phyloP scores from a whole-genome alignment of 202 grass and related monocot genomes.

The Carex arenaria region DNA sequence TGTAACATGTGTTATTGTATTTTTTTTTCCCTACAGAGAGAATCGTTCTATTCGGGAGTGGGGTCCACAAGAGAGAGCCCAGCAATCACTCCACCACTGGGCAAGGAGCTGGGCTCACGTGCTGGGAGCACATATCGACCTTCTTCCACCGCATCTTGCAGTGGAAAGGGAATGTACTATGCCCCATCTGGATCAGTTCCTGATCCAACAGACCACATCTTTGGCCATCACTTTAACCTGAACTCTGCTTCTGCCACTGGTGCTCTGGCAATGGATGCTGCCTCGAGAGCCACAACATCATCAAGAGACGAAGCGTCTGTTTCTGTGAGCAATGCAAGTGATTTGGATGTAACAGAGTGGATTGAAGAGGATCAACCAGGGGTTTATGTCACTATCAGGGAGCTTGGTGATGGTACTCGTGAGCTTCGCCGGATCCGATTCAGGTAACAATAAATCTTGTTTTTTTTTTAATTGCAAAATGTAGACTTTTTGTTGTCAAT shows the following conservation, averaged over 20 bases:
- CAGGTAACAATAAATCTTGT: conserved; percentile 32
- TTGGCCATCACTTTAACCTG: conserved; percentile 67
- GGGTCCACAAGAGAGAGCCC: conserved; percentile 78
- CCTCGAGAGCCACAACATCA: conserved; percentile 79
- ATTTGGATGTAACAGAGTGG: conserved; percentile 72
- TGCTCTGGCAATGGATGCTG: conserved; percentile 29
- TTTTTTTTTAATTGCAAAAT: not conserved
- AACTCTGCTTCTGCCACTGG: conserved; percentile 23
- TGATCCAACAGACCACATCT: conserved; percentile 82
- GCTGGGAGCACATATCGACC: conserved; percentile 30
- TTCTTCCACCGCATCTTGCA: conserved; percentile 25
- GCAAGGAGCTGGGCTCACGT: conserved; percentile 31
- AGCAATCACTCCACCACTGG: not conserved
- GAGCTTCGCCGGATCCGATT: conserved; percentile 95
- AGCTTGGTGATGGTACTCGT: conserved; percentile 76
- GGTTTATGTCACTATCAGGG: conserved; percentile 87
- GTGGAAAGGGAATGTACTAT: conserved; percentile 37
- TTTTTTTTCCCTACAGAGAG: conserved; percentile 37
- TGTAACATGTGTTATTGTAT: not conserved
- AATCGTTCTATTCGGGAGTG: conserved; percentile 63
- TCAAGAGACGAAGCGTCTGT: conserved; percentile 80
- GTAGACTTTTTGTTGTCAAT: not conserved
- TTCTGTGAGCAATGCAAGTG: conserved; percentile 88
- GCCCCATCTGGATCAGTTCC: conserved; percentile 55
- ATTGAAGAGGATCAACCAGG: conserved; percentile 91